Base-by-base conservation (phyloP, 495 filamentous ascomycete species). In the Podospora sp. region DNA sequence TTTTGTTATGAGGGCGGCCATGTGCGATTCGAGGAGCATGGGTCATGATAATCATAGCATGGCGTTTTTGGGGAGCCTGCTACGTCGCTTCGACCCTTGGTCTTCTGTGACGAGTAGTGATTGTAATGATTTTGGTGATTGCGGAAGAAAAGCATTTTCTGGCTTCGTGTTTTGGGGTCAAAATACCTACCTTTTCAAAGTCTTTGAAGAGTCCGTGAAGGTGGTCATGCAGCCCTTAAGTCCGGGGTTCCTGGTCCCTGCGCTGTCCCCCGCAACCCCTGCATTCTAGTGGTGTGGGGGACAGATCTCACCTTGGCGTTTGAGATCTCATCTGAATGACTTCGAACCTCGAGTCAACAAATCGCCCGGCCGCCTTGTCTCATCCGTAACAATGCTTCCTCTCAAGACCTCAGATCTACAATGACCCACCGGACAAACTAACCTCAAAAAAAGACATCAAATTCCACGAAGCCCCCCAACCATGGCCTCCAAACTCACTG, bases 11-110 rank as follows among this genome's bases (percentile, higher is more conserved):
- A 59, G n/a, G 57, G 29, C 46, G 46, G 40, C 40, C 40, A 46
- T 46, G 40, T 46, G 40, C 40, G 16, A 46, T 46, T 46, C 16
- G 52, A 11, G 35, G 12, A 25, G 51, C 24, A 21, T 25, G 46
- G 35, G 27, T 58, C 55, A 59, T 65, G 58, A 40, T 58, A 58
- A 67, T 62, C 60, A 67, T 56, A 67, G 65, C 65, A 67, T 25
- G 65, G 65, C 65, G 65, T 67, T 67, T 66, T 33, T 27, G 36
- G 46, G 55, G 24, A 46, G 53, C 35, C 51, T 61, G 57, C 57
- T 60, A 14, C 29, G 56, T 35, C 22, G 18, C 24, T 59, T 55
- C 52, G 20, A 33, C 18, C n/a, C 29, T 49, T 62, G 57, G 18
- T n/a, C 27, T 25, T 49, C 24, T 49, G 16, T 25, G 21, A 14